Percentiles rank a stretch among this genome's conserved stretches.
These are phyloP conservation scores for Metschnikowia cerradonensis DNA, from an alignment of 805 yeast species.

Conservation along the genomic window DNA sequence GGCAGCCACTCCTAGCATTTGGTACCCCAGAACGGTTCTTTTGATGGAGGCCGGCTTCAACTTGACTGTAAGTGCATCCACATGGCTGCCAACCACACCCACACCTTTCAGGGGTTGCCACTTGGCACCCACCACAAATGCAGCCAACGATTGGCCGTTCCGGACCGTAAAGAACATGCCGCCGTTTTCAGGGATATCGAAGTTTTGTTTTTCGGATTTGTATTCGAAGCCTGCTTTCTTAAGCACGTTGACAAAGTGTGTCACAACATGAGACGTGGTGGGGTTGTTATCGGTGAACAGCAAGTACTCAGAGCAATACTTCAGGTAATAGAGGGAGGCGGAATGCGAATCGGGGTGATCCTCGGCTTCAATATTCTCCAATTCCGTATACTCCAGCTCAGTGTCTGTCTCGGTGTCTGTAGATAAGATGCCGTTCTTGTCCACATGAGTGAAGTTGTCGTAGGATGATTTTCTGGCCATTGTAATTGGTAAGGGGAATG, in stretches of 20 bases:
- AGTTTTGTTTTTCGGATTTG: conserved; percentile 21
- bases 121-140: conserved; percentile 34
- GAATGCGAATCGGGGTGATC: no score
- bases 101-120: conserved; percentile 33
- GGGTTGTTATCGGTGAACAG: conserved; percentile 35
- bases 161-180: conserved; percentile 27
- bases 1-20: conserved; percentile 37
- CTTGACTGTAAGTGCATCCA: conserved; percentile 36
- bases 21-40: conserved; percentile 27
- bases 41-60: conserved; percentile 29
- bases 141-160: conserved; percentile 33
- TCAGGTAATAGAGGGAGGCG: background rate
- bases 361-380: no score
- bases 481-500: background rate
- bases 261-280: conserved; percentile 38
- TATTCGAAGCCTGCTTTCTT: conserved; percentile 26
- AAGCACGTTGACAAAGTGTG: conserved; percentile 22
- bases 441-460: background rate
- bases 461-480: background rate
- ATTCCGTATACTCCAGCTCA: no score
- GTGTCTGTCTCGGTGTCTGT: conserved; percentile 9
- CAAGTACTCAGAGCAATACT: conserved; percentile 22
- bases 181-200: conserved; percentile 8
- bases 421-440: conserved; percentile 9
- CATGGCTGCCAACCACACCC: conserved; percentile 30